Evolutionary conservation across 257 asterid species (phyloP).

Genomic region (Solanum chaucha): DNA sequence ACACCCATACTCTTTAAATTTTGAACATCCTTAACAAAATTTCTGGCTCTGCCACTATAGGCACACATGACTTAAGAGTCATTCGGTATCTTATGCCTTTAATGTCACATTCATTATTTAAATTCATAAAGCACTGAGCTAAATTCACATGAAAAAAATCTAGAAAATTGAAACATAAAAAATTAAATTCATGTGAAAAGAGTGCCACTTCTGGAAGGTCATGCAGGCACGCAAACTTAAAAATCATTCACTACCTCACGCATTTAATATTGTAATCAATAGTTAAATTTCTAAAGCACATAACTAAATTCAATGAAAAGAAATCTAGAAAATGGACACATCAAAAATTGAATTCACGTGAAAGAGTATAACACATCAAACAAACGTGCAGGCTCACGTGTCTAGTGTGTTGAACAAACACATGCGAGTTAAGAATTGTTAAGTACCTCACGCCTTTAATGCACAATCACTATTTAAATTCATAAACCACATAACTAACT

Average conservation of each 20-base stretch:
- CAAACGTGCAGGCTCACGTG: not conserved
- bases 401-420: not conserved
- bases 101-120: not conserved
- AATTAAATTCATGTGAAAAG: too few relatives aligned
- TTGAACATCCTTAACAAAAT: too few relatives aligned
- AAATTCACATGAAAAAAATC: not conserved
- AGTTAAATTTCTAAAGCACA: not conserved
- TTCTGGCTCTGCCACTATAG: not conserved
- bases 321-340: not conserved
- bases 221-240: not conserved
- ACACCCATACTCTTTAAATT: not conserved
- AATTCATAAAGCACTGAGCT: too few relatives aligned
- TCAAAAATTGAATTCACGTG: not conserved
- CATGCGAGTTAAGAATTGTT: not conserved
- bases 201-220: not conserved
- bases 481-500: not conserved
- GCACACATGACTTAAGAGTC: not conserved
- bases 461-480: not conserved
- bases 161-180: not conserved
- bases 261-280: not conserved
- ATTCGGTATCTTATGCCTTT: not conserved
- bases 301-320: too few relatives aligned
- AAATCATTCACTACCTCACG: not conserved
- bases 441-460: too few relatives aligned
- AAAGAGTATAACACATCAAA: too few relatives aligned